Conservation (phyloP, 163 green algal species). For the Scenedesmus sp. region DNA sequence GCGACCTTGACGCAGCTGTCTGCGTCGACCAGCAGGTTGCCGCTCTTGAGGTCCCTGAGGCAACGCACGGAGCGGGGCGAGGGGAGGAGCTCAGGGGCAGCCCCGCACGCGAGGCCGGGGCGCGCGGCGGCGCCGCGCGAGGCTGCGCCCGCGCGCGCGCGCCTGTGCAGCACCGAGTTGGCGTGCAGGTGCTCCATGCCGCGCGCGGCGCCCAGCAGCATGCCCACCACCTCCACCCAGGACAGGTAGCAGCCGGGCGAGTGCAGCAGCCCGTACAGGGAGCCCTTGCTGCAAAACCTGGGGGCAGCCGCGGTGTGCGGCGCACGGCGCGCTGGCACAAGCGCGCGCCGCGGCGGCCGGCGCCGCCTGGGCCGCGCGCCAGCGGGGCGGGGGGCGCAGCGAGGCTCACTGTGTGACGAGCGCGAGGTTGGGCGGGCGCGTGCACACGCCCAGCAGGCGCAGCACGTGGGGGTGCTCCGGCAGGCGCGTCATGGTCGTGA, state of each 20-base stretch:
- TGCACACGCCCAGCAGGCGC: constrained; percentile 54
- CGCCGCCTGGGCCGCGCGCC: too few relatives aligned
- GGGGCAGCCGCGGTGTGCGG: neutral
- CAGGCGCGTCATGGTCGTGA: constrained; percentile 55
- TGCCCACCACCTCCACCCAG: constrained; percentile 48
- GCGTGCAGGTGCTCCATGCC: constrained; percentile 61
- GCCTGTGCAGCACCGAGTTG: constrained; percentile 54
- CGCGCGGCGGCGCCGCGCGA: neutral
- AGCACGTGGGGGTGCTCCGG: constrained; percentile 58
- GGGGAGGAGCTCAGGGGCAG: too few relatives aligned
- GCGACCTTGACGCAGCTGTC: constrained; percentile 58
- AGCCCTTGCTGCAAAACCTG: constrained; percentile 48
- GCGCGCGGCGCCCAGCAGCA: constrained; percentile 51
- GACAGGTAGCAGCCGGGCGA: constrained; percentile 46
- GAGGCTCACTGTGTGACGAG: constrained; percentile 52
- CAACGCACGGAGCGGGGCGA: neutral
- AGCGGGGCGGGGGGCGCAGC: too few relatives aligned
- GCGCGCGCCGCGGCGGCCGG: too few relatives aligned
- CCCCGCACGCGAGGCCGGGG: neutral
- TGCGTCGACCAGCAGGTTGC: constrained; percentile 73
- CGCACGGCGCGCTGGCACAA: too few relatives aligned
- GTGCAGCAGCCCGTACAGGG: constrained; percentile 62
- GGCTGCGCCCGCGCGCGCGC: neutral
- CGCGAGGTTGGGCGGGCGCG: constrained; percentile 43
- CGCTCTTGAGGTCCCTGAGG: constrained; percentile 66